Base-by-base conservation (phyloP, 805 yeast genomes). In the Metschnikowia bowlesiae region DNA sequence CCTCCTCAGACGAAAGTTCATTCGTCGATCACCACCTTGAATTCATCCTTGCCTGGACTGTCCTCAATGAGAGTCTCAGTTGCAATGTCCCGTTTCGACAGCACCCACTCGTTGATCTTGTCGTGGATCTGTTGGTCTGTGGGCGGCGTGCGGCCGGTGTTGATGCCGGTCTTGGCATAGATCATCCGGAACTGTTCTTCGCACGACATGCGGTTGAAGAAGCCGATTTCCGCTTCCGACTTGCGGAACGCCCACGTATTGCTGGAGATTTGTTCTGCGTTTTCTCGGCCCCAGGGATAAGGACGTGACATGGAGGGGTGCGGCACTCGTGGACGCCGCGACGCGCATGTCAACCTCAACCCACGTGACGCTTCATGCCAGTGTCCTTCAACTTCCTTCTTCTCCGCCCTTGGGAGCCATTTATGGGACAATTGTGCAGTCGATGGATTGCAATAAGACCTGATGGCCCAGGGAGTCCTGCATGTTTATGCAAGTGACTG, bases 111-210 rank as follows among this genome's bases (percentile, higher is more conserved):
- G 30, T 29, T 26, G 22, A 48, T 18, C n/a, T 38, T 44, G 10
- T 37, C 39, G n/a, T 34, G 39, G 44, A 34, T 39, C 30, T 44
- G 44, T 11, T 31, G 31, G 18, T 43, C 51, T 11, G 51, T 44
- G 14, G 51, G 47, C 18, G 51, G 51, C 29, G 34, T 26, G 16
- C 51, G 44, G 8, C 47, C 44, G 7, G 51, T 34, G 40, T 48
- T 43, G 39, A 48, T 48, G 8, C 44, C 47, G 4, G 51, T 48
- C 14, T 48, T 44, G 30, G 47, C 28, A 34, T 43, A 48, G 13
- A 39, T 41, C 47, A 48, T 48, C 11, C 35, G 29, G 18, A 48
- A 46, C 47, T 48, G 51, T 34, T 43, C 47, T 40, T 48, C 51
- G 41, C 47, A 42, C 41, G 51, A 48, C 51, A 48, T 38, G 28